These are phyloP conservation scores for Neurospora sp. DNA, from an alignment of 495 filamentous ascomycete species.

Conservation along the genomic window DNA sequence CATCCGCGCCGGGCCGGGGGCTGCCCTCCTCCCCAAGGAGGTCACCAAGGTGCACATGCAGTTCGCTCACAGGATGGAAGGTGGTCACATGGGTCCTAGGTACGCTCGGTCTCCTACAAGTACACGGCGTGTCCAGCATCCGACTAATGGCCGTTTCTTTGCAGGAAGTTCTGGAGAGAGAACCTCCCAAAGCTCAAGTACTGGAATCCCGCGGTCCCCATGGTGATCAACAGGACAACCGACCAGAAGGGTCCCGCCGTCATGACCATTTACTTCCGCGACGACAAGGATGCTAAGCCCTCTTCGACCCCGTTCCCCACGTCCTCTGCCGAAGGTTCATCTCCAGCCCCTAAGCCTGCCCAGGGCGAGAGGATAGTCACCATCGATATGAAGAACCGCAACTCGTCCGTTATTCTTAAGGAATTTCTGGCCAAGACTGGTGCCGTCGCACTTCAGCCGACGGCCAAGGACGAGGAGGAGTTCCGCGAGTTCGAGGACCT, in stretches of 20 bases:
- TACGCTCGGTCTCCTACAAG: constrained; percentile 22
- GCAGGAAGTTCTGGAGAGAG: constrained; percentile 76
- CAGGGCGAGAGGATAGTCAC: constrained; percentile 35
- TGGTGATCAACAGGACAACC: constrained; percentile 62
- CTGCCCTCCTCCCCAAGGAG: constrained; percentile 66
- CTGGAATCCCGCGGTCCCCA: constrained; percentile 77
- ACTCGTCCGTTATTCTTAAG: constrained; percentile 54
- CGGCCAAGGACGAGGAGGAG: constrained; percentile 50
- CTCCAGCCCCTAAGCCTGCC: constrained; percentile 31
- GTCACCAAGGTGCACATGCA: constrained; percentile 77
- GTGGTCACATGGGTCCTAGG: constrained; percentile 75
- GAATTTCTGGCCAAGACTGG: constrained; percentile 60
- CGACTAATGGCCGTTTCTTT: not conserved
- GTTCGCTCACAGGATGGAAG: constrained; percentile 55
- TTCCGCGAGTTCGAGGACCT: constrained; percentile 51
- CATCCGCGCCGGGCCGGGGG: constrained; percentile 68
- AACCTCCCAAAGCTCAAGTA: constrained; percentile 83
- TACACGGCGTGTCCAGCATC: not conserved
- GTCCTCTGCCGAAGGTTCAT: constrained; percentile 24
- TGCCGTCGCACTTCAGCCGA: constrained; percentile 49
- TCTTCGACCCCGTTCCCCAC: constrained; percentile 1
- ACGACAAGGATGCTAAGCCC: constrained; percentile 22
- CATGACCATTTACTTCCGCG: constrained; percentile 65
- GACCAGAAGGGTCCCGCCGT: constrained; percentile 50
- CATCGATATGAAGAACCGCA: constrained; percentile 55